Conservation (phyloP, 2,329 filamentous ascomycete species). For the Aspergillus pseudoglaucus region DNA sequence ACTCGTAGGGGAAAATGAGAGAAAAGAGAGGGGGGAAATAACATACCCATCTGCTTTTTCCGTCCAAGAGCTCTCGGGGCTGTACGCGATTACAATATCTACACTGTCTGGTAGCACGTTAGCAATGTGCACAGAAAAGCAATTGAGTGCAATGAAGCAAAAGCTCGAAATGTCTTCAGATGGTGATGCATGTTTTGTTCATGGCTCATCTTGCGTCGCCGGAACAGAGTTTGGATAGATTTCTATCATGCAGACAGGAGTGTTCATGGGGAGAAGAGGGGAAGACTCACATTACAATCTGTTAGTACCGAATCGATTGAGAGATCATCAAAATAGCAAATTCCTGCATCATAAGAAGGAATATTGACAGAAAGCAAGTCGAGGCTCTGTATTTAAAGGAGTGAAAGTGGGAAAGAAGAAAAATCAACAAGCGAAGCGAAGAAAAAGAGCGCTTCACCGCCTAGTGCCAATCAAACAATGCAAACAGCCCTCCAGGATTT, state of each 20-base stretch:
- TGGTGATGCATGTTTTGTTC: conserved; percentile 58
- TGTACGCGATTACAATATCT: background rate
- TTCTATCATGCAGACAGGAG: conserved; percentile 42
- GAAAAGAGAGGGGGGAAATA: background rate
- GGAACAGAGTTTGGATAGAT: conserved; percentile 48
- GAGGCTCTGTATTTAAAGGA: conserved; percentile 4
- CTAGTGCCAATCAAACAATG: conserved; percentile 27
- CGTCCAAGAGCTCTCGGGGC: background rate
- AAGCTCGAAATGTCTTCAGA: conserved; percentile 37
- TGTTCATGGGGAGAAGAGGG: background rate
- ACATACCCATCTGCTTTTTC: background rate
- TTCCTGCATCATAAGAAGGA: conserved; percentile 16
- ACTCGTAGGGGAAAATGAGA: background rate
- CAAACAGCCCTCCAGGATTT: conserved; percentile 33
- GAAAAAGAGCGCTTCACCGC: background rate
- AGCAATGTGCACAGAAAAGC: conserved; percentile 5
- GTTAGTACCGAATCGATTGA: conserved; percentile 9
- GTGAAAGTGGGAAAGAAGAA: conserved; percentile 8
- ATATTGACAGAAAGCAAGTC: conserved; percentile 6
- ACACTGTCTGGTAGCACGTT: conserved; percentile 10
- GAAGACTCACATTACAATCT: conserved; percentile 21
- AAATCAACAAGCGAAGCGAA: conserved; percentile 4
- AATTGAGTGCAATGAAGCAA: background rate
- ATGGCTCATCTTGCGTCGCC: conserved; percentile 50
- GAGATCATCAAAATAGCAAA: conserved; percentile 1